These are phyloP conservation scores for Stagonosporopsis cucurbitacearum DNA, from an alignment of 2,329 filamentous ascomycete genomes.

Conservation along the genomic window DNA sequence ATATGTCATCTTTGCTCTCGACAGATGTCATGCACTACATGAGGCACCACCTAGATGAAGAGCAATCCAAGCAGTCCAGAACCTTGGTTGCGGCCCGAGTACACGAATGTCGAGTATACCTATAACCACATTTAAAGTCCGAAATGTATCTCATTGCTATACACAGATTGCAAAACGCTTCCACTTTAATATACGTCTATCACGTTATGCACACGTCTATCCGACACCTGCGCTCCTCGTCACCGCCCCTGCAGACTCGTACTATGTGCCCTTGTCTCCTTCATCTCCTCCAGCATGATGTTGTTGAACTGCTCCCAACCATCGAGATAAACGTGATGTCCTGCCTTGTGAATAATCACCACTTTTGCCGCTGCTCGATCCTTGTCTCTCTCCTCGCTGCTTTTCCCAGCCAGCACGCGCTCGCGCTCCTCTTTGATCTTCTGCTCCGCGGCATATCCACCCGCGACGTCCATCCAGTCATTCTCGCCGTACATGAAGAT, in stretches of 20 bases:
- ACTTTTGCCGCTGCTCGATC: constrained; percentile 88
- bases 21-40: too few relatives aligned
- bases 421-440: constrained; percentile 74
- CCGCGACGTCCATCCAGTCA: constrained; percentile 97
- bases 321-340: constrained; percentile 76
- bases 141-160: background rate
- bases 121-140: background rate
- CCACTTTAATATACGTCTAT: background rate
- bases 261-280: constrained; percentile 59
- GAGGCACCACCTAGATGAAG: too few relatives aligned
- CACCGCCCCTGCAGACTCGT: background rate
- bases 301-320: constrained; percentile 73
- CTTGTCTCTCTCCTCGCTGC: constrained; percentile 68
- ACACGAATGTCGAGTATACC: too few relatives aligned
- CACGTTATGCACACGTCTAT: background rate
- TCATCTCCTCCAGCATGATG: constrained; percentile 70
- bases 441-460: constrained; percentile 79
- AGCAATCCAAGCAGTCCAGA: too few relatives aligned
- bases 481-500: constrained; percentile 97
- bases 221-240: background rate
- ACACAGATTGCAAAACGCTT: background rate
- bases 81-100: too few relatives aligned
- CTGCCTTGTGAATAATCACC: constrained; percentile 73
- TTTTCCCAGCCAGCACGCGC: constrained; percentile 66
- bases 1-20: background rate